Base-by-base conservation (phyloP, 192 early-diverging fungal genomes). In the Coemansia sp. region DNA sequence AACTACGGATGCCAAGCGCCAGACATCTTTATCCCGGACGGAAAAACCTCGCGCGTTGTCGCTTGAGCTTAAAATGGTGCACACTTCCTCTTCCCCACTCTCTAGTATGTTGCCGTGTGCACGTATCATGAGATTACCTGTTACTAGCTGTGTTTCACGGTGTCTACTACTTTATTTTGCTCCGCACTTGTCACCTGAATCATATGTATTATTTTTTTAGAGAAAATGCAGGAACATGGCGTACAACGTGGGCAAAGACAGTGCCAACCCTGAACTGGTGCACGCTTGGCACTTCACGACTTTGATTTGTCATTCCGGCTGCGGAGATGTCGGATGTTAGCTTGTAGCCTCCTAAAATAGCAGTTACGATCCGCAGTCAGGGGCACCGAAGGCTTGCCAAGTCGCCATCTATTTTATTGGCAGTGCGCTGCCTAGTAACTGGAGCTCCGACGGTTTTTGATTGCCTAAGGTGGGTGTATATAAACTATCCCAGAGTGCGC, bases 361-460 rank as follows among this genome's bases (percentile, higher is more conserved):
- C 31, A 36, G 57, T 60, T 34, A 60, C 57, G 33, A 31, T 60
- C 57, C 57, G 57, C 57, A 60, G 57, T 60, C 57, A 60, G 57
- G 57, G 57, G 31, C 2, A 18, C 15, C 3, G 33, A 15, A 60
- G 57, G 31, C 31, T 60, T 60, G 57, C 57, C 57, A 60, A 60
- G 57, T 18, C 16, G 12, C 57, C 31, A 33, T 15, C 8, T 22
- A 34, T 18, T 34, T 16, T 34, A 20, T 36, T 38, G 18, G 57
- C 57, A 60, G 57, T 36, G 31, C 29, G 29, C 31, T 34, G 29
- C 15, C 57, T 60, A 34, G 16, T n/a, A 60, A 18, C 29, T n/a
- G 16, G 57, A 22, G 49, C 49, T 52, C 22, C 49, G 2, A 22
- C 20, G 20, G 49, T 11, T 22, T 52, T 34, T n/a, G 29, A 5